Evolutionary conservation across 2,329 filamentous ascomycete genomes (phyloP), one percentile per base, ranked within the genome.

Genomic region (Sarocladium strictum): DNA sequence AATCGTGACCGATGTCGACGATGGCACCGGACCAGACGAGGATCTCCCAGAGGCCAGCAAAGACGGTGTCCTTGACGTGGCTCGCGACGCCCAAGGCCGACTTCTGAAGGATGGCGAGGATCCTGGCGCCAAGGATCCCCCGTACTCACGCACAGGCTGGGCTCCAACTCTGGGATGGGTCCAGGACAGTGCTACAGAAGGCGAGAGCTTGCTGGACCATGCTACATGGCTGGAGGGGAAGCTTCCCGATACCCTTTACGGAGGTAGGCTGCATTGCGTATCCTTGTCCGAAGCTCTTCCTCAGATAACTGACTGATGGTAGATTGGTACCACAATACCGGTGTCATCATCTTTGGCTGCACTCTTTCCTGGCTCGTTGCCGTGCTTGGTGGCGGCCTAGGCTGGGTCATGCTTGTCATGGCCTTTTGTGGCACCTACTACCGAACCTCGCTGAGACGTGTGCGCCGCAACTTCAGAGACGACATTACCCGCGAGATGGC

Each of bases 311-410:
- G 29, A 50, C 45, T 7, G 21, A 10, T 6, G 27, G 7, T 4
- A 53, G 91, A 97, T 69, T 99, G 94, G 94, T 99, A 97, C 70
- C 92, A 99, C 71, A 99, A 99, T 69, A 85, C 92, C 2, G 94
- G 78, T n/a, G 76, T 99, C 58, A 97, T 99, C 66, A 79, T 93
- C 60, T 97, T 99, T 66, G 90, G 93, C 53, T 97, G 91, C 67
- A 76, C 99, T 53, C 77, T 83, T 27, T 96, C 93, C 21, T 99
- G 93, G 92, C 78, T 96, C 3, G 79, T 97, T 35, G 93, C 92
- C 27, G 78, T 93, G 19, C 76, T 99, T 10, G 94, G 95, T 41
- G 94, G 94, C 57, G 94, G 94, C 21, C 78, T 99, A 14, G 92
- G 83, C 56, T 99, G 93, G 93, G 79, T 99, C 58, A 87, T 97